A percentile compares a stretch with the other conserved stretches of the same genome.
phyloP scores from a whole-genome alignment of 495 filamentous ascomycete species.

The Talaromyces liani region DNA sequence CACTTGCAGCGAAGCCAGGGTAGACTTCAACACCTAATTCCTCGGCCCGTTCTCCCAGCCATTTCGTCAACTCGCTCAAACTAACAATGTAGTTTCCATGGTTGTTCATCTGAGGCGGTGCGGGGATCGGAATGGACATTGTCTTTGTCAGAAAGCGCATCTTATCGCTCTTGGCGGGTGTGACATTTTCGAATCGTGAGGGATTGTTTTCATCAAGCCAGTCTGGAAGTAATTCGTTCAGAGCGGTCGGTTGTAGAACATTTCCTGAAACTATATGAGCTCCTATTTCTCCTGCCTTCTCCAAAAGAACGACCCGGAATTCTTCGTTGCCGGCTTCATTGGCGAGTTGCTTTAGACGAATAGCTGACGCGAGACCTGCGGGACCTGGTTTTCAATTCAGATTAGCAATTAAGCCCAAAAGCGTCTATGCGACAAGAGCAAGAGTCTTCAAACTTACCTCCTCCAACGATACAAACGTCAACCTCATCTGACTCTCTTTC shows the following conservation, averaged over 20 bases:
- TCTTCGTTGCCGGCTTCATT: slow-evolving; percentile 95
- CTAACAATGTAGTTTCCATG: slow-evolving; percentile 96
- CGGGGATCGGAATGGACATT: slow-evolving; percentile 67
- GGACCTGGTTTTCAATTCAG: slow-evolving; percentile 48
- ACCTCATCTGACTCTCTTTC: slow-evolving; percentile 90
- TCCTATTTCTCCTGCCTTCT: slow-evolving; percentile 93
- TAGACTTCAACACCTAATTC: slow-evolving; percentile 98
- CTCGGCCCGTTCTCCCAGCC: slow-evolving; percentile 91
- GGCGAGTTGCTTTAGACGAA: slow-evolving; percentile 90
- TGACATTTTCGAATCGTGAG: slow-evolving; percentile 73
- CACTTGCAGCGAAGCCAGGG: slow-evolving; percentile 88
- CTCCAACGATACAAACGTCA: slow-evolving; percentile 94
- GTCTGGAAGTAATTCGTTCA: slow-evolving; percentile 88
- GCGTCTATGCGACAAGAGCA: not conserved
- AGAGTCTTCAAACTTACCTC: slow-evolving; percentile 44
- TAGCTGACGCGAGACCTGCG: slow-evolving; percentile 85
- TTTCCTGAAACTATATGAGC: slow-evolving; percentile 95
- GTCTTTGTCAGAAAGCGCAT: slow-evolving; percentile 95
- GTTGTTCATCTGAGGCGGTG: slow-evolving; percentile 97
- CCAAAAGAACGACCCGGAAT: slow-evolving; percentile 84
- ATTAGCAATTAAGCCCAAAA: slow-evolving; percentile 12
- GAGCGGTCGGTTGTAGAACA: slow-evolving; percentile 81
- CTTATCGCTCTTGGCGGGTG: slow-evolving; percentile 71
- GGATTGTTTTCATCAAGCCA: slow-evolving; percentile 87
- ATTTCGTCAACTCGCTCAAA: slow-evolving; percentile 87